Evolutionary conservation across 140 eudicot species (phyloP).

Genomic region (Oenanthe javanica): DNA sequence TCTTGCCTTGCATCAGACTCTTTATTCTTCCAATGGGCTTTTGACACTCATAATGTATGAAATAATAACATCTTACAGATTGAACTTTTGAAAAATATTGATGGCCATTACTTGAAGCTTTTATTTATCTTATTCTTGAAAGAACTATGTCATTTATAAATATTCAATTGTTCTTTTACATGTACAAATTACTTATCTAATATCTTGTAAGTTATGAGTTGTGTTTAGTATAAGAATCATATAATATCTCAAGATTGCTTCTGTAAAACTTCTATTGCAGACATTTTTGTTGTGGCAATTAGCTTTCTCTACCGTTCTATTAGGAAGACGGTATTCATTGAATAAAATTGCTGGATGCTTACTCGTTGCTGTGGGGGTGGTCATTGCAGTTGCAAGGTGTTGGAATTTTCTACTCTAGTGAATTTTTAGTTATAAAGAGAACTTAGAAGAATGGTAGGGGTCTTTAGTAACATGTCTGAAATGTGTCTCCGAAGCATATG

Average conservation of each 20-base stretch:
- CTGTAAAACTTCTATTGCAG: constrained; percentile 36
- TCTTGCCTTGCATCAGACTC: background rate
- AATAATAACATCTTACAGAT: background rate
- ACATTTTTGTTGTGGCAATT: constrained; percentile 91
- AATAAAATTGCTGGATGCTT: constrained; percentile 69
- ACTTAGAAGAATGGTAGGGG: background rate
- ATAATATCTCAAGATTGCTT: constrained; percentile 12
- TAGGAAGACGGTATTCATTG: constrained; percentile 69
- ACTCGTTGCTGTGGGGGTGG: constrained; percentile 84
- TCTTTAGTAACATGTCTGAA: background rate
- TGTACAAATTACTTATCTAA: background rate
- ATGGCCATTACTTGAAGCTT: background rate
- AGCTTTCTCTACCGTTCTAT: constrained; percentile 54
- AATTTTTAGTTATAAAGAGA: background rate
- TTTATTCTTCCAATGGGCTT: background rate
- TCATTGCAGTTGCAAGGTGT: constrained; percentile 83
- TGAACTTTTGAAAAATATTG: background rate
- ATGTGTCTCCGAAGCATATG: background rate
- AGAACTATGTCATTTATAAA: background rate
- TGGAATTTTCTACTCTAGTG: constrained; percentile 5
- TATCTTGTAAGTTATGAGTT: background rate
- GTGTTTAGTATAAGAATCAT: background rate
- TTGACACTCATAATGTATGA: background rate
- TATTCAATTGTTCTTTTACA: background rate
- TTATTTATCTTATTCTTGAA: background rate